Base-by-base conservation (phyloP, 225 moss, liverwort and hornwort genomes). In the Asterella californica region DNA sequence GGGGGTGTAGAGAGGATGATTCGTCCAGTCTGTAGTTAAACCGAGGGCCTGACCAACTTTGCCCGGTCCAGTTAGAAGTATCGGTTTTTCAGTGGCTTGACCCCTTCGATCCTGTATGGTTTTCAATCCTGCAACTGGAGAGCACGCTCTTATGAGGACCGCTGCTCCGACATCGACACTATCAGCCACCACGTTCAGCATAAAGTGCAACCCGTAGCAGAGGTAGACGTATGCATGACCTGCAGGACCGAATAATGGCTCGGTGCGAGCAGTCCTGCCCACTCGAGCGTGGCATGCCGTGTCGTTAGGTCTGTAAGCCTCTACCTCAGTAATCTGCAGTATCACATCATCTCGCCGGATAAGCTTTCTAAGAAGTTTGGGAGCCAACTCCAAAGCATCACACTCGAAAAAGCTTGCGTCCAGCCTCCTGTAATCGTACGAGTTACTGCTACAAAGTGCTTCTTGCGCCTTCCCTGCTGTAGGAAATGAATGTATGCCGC, bases 21-120 rank as follows among this genome's bases (percentile, higher is more conserved):
- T 86, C 33, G 95, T 90, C 94, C 95, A 95, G 57, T 88, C 85
- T 30, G 92, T 89, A 17, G 85, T 93, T 83, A 99, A 82, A 27
- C 94, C 97, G 71, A 99, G 76, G 15, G 97, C 97, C 80, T 99
- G 94, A 68, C 97, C 97, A 84, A 99, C 97, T 89, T 99, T 99
- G 85, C 97, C 97, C 73, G 97, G 94, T 45, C 97, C 97, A 50
- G 92, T 83, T 37, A 99, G 92, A 79, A 99, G 97, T 42, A 91
- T 80, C 25, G 97, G 95, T 81, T 95, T 99, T 22, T 88, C 81
- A 57, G 50, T 84, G 36, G 37, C 76, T 84, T 91, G 90, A 57
- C 92, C 91, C 81, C 97, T 88, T 59, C 97, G 93, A 78, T 30
- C 77, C 75, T 90, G 83, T 49, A 99, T 92, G 68, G 85, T 93